Conservation (phyloP, 208 protist species). For the Eutreptiella sp. region DNA sequence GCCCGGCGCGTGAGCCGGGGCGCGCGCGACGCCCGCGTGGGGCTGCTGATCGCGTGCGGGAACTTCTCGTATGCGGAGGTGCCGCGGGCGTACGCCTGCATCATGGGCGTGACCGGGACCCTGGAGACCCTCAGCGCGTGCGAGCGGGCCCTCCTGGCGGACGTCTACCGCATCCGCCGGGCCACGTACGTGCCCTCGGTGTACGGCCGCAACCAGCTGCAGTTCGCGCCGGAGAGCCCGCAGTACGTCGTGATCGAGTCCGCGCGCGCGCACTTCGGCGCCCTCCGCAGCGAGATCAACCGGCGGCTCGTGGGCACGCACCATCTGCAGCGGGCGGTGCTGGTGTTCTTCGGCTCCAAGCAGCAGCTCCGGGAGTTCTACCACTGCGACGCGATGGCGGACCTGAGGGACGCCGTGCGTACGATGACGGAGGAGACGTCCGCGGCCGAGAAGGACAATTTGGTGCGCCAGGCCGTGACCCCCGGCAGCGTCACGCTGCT, state of each 20-base stretch:
- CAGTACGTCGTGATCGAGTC: background rate
- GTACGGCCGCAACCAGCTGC: constrained; percentile 27
- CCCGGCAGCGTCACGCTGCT: constrained; percentile 21
- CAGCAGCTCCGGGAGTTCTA: constrained; percentile 17
- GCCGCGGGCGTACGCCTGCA: constrained; percentile 17
- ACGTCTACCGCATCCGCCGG: constrained; percentile 16
- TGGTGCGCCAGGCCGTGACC: constrained; percentile 16
- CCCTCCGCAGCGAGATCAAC: constrained; percentile 19
- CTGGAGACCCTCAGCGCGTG: constrained; percentile 5
- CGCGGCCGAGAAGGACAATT: constrained; percentile 18
- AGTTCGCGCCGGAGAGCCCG: background rate
- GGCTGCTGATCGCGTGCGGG: constrained; percentile 20
- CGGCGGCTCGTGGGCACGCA: background rate
- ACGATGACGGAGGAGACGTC: constrained; percentile 27
- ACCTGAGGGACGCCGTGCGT: background rate
- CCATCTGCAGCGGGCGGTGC: constrained; percentile 29
- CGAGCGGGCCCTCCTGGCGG: constrained; percentile 17
- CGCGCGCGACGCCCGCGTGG: background rate
- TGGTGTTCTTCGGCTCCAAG: constrained; percentile 35
- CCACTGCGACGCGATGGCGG: constrained; percentile 6
- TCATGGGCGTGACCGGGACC: constrained; percentile 36
- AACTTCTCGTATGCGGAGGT: constrained; percentile 32
- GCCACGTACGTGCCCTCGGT: constrained; percentile 29
- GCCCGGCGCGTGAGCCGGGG: constrained; percentile 3
- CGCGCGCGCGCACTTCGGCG: constrained; percentile 15